Percentiles rank a stretch among this genome's conserved stretches.
Conservation (phyloP, 257 asterid genomes). For the Solanum pennellii region DNA sequence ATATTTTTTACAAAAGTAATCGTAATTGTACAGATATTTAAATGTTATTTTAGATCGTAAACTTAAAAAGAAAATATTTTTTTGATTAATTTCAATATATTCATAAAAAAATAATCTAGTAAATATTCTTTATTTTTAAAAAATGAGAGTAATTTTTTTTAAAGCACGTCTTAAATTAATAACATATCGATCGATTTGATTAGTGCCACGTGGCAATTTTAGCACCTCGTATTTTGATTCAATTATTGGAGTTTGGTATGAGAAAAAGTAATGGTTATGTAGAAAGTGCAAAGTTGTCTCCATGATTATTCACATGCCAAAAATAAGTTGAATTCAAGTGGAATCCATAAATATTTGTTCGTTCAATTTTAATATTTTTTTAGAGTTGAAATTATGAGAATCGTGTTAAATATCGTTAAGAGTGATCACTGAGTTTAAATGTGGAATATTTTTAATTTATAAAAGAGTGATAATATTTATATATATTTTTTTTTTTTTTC, state of each 20-base stretch:
- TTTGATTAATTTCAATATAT: no score
- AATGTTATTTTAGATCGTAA: neutral
- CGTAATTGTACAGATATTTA: neutral
- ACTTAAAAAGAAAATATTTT: neutral
- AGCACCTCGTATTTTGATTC: neutral
- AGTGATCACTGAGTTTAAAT: no score
- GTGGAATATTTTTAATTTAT: no score
- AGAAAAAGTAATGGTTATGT: neutral
- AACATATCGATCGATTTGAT: neutral
- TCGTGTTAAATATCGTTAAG: neutral
- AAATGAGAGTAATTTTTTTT: no score
- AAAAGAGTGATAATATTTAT: fast-evolving
- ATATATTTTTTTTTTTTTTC: no score
- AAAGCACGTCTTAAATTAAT: neutral
- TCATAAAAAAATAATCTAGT: no score
- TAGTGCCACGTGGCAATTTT: neutral
- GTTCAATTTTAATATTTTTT: no score
- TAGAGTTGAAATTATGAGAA: no score
- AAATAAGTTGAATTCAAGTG: neutral
- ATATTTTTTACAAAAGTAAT: neutral
- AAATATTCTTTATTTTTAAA: no score
- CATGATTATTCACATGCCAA: neutral
- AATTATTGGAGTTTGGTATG: neutral
- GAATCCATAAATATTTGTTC: neutral
- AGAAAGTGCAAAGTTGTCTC: neutral